Conservation (phyloP, 768 basidiomycete genomes). For the Trametes meyenii region DNA sequence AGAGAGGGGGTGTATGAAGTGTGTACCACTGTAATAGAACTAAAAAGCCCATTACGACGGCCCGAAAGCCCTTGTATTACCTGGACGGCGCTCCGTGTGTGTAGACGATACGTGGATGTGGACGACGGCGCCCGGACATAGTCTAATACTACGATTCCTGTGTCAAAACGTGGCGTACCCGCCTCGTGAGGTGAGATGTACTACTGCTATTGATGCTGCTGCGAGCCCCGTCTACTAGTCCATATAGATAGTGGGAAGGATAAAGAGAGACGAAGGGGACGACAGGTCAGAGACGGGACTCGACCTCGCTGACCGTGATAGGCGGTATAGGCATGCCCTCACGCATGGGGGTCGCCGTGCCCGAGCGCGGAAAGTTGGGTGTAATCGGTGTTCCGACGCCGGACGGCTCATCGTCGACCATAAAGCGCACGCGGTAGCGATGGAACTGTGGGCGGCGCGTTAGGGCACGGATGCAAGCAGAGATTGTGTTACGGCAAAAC, state of each 20-base stretch:
- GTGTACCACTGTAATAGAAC: constrained; percentile 1
- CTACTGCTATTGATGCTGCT: constrained; percentile 4
- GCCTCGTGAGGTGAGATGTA: neutral
- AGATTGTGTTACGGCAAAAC: constrained; percentile 14
- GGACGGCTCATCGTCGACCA: constrained; percentile 61
- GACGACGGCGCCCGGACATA: constrained; percentile 2
- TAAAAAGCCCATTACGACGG: constrained; percentile 10
- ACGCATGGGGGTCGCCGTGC: constrained; percentile 43
- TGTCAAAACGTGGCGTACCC: neutral
- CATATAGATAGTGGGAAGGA: constrained; percentile 5
- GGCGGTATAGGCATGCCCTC: constrained; percentile 29
- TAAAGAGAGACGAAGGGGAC: neutral
- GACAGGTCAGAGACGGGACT: constrained; percentile 13
- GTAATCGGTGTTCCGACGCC: constrained; percentile 69
- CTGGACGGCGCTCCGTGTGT: constrained; percentile 11
- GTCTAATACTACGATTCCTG: constrained; percentile 1
- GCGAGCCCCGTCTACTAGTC: constrained; percentile 18
- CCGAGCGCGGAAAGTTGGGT: constrained; percentile 58
- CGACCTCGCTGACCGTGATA: constrained; percentile 40
- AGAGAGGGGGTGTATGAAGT: neutral
- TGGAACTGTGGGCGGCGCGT: constrained; percentile 56
- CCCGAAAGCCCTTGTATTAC: constrained; percentile 12
- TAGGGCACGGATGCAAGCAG: neutral
- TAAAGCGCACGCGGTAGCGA: constrained; percentile 79
- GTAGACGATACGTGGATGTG: constrained; percentile 9